Base-by-base conservation (phyloP, 1,284 basidiomycete genomes). In the Limonomyces culmigenus region DNA sequence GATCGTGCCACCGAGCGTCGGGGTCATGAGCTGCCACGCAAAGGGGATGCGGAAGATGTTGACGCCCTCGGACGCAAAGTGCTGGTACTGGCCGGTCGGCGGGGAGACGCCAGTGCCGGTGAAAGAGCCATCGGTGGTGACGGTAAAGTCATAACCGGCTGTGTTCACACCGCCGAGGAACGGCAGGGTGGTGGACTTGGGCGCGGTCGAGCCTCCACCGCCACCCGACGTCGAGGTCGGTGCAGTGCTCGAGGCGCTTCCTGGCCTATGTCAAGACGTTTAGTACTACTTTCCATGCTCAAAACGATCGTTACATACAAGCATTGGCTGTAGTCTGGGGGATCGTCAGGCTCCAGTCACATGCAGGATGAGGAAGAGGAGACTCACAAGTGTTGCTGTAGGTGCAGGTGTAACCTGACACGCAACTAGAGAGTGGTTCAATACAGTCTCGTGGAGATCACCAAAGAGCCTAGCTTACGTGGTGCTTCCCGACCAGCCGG, bases 1-100 rank as follows among this genome's bases (percentile, higher is more conserved):
- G 45, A 72, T 61, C 19, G 55, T 52, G 10, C 63, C 62, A 33
- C 63, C 65, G 14, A 69, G 42, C 15, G 54, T 56, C 17, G 62
- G 62, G 5, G 62, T 65, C 56, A 69, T 62, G 41, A 67, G 52
- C 46, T 69, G 67, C 69, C 70, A 67, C 2, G 59, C 62, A 47
- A 51, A 39, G 11, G 46, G 63, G 44, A 66, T 62, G 23, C 63
- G 57, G 56, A 60, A 65, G 31, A 62, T 45, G 45, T 66, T 66
- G 10, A 56, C 63, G 33, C 62, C 61, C 45, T 65, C 50, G 12
- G 43, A 44, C 15, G 59, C 53, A 44, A 66, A 66, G 47, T 67
- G 63, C 15, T 18, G 18, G 29, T 36, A 36, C 21, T 36, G 35
- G 15, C 17, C 10, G 17, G 30, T 17, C 11, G 35, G 35, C 16